Conservation (phyloP, 169 alveolate genomes). For the Plasmodium vinckei region DNA sequence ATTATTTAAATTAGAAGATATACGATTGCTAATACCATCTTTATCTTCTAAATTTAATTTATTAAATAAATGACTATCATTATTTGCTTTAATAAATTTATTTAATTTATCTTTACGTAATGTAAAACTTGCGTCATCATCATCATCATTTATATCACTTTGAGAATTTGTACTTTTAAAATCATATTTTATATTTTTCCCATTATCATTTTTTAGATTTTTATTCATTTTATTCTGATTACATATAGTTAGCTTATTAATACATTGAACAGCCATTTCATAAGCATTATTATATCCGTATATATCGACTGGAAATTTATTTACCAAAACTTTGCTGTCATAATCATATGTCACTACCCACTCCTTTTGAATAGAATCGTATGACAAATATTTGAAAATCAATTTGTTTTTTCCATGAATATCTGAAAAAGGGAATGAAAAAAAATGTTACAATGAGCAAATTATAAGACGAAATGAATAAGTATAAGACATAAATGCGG, state of each 20-base stretch:
- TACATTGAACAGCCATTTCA: conserved; percentile 77
- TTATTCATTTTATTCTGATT: conserved; percentile 61
- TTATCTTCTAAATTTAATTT: neutral
- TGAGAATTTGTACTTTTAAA: neutral
- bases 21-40: neutral
- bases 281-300: conserved; percentile 74
- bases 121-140: neutral
- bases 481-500: neutral
- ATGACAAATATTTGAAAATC: conserved; percentile 58
- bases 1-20: too few species aligned
- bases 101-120: neutral
- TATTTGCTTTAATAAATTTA: neutral
- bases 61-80: neutral
- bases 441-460: neutral
- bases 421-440: neutral
- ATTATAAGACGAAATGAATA: neutral
- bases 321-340: conserved; percentile 63
- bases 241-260: conserved; percentile 51
- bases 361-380: conserved; percentile 72
- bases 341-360: conserved; percentile 76
- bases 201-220: conserved; percentile 22
- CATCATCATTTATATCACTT: conserved; percentile 25
- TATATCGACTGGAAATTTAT: conserved; percentile 69
- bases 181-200: conserved; percentile 27
- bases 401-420: conserved; percentile 72